Percentiles rank a stretch among this genome's conserved stretches.
Conservation (phyloP, 768 basidiomycete species). For the Tulasnella sp. region DNA sequence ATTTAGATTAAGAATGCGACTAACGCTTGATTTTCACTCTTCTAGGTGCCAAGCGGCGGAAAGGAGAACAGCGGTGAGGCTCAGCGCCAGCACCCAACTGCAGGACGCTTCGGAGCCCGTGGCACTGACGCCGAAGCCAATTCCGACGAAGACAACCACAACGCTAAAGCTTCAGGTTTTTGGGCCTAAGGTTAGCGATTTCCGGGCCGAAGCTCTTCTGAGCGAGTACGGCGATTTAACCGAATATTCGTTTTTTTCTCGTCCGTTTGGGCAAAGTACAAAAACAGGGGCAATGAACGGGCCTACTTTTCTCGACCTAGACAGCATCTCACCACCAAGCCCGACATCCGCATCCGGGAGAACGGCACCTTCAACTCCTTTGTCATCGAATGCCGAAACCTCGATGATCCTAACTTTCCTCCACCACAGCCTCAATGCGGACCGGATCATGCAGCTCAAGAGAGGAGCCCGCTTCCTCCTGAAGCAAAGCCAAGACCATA, state of each 20-base stretch:
- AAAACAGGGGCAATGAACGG: constrained; percentile 13
- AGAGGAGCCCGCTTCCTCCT: neutral
- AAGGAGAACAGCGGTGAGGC: constrained; percentile 4
- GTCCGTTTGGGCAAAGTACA: too few relatives aligned
- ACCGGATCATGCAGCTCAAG: neutral
- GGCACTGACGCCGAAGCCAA: neutral
- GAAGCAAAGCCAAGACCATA: neutral
- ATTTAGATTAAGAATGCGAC: neutral
- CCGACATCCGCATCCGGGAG: neutral
- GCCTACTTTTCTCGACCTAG: constrained; percentile 26
- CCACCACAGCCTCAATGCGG: neutral
- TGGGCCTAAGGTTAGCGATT: neutral
- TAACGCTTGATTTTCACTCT: neutral
- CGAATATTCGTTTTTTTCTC: neutral
- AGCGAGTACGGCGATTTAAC: neutral
- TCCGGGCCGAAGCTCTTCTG: neutral
- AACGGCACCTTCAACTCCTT: neutral
- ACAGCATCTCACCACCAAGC: constrained; percentile 5
- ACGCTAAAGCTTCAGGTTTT: neutral
- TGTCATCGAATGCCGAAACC: neutral
- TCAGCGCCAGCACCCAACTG: constrained; percentile 14
- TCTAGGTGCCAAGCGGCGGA: neutral
- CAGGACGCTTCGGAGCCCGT: constrained; percentile 17
- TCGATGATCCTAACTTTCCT: neutral
- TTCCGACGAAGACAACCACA: constrained; percentile 6